Conservation (phyloP, 2,329 filamentous ascomycete genomes). For the Curvularia spicifera region DNA sequence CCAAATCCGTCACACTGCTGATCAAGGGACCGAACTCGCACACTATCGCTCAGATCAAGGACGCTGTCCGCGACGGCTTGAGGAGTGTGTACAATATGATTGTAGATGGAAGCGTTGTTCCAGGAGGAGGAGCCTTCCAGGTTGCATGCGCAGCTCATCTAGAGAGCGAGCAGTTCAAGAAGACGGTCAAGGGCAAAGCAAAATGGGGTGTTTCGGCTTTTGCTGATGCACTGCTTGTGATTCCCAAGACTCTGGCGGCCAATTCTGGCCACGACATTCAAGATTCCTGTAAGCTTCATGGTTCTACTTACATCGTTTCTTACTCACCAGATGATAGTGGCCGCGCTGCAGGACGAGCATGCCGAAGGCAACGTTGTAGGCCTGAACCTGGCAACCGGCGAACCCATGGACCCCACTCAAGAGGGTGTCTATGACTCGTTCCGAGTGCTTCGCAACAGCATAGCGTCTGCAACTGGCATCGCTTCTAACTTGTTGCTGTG, state of each 20-base stretch:
- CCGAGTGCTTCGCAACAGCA: constrained; percentile 89
- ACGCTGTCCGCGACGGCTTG: constrained; percentile 92
- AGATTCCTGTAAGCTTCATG: constrained; percentile 75
- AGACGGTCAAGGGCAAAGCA: constrained; percentile 95
- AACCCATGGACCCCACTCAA: constrained; percentile 93
- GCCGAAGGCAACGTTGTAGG: constrained; percentile 84
- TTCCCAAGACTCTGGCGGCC: constrained; percentile 95
- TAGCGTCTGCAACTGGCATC: constrained; percentile 93
- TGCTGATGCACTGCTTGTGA: constrained; percentile 90
- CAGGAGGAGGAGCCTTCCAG: constrained; percentile 94
- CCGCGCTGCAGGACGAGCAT: constrained; percentile 83
- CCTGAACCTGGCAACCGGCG: constrained; percentile 82
- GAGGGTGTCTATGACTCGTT: constrained; percentile 96
- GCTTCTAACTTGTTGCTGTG: constrained; percentile 94
- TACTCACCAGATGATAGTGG: constrained; percentile 63
- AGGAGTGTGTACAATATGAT: constrained; percentile 99
- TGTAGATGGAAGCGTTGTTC: constrained; percentile 94
- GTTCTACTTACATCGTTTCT: constrained; percentile 9
- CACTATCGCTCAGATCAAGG: constrained; percentile 95
- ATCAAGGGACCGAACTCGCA: constrained; percentile 98
- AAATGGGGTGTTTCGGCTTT: constrained; percentile 96
- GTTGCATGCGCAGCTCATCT: constrained; percentile 89
- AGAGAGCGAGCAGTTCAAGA: constrained; percentile 83
- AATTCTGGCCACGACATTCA: constrained; percentile 97
- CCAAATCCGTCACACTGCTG: constrained; percentile 94